phyloP scores from a whole-genome alignment of 352 stramenopile species.

The Globisporangium megalacanthum region DNA sequence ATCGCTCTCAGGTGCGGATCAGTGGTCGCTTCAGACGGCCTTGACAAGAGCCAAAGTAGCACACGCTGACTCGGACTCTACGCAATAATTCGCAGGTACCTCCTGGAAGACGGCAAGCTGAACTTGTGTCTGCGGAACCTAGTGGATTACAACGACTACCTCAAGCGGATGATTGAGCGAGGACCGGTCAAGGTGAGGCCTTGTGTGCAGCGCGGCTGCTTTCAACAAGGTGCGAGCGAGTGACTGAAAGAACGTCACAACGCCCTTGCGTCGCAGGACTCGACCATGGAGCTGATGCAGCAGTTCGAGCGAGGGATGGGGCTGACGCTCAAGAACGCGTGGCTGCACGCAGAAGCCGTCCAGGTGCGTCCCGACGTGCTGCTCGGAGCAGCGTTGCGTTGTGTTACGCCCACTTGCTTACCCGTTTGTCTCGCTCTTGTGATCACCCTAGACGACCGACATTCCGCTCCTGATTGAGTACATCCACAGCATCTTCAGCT shows the following conservation, averaged over 20 bases:
- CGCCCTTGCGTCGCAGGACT: constrained; percentile 22
- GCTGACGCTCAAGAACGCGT: constrained; percentile 86
- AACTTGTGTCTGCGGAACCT: constrained; percentile 87
- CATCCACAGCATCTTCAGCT: constrained; percentile 79
- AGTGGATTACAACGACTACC: constrained; percentile 76
- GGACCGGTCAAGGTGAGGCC: constrained; percentile 51
- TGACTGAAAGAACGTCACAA: background rate
- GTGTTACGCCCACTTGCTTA: background rate
- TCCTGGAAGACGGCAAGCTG: constrained; percentile 89
- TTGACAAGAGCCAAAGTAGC: too few relatives aligned
- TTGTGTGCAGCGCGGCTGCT: too few relatives aligned
- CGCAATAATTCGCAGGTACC: constrained; percentile 37
- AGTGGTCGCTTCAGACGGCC: too few relatives aligned
- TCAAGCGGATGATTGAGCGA: constrained; percentile 60
- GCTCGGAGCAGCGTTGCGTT: background rate
- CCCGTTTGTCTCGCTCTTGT: background rate
- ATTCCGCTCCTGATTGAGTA: constrained; percentile 87
- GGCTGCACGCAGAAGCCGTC: constrained; percentile 85
- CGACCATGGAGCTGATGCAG: constrained; percentile 64
- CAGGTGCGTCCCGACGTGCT: constrained; percentile 27
- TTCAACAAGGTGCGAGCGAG: too few relatives aligned
- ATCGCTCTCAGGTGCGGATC: constrained; percentile 55
- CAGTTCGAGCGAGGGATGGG: constrained; percentile 89
- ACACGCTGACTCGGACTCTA: background rate
- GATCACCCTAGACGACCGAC: constrained; percentile 67